Percentiles rank a stretch among this genome's conserved stretches.
Evolutionary conservation across 1,284 basidiomycete genomes (phyloP).

Genomic region (Ganoderma sinense): DNA sequence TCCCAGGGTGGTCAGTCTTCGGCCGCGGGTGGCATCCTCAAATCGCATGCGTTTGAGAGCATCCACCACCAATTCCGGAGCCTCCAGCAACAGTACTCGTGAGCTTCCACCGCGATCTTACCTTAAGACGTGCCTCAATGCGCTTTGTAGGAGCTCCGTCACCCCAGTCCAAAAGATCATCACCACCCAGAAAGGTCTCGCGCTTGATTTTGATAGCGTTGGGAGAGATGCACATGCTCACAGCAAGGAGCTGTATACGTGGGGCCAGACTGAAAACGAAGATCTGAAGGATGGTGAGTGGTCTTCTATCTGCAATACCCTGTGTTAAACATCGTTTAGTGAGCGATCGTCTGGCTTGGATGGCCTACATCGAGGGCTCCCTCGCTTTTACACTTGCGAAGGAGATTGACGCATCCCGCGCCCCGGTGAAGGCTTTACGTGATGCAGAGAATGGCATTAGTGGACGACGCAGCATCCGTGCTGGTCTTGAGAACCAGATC

Average conservation of each 20-base stretch:
- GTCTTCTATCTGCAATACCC: too few species aligned
- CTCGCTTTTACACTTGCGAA: slow-evolving; percentile 64
- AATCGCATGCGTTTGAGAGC: slow-evolving; percentile 58
- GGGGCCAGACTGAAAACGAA: slow-evolving; percentile 73
- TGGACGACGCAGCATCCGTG: slow-evolving; percentile 67
- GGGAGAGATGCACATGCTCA: slow-evolving; percentile 70
- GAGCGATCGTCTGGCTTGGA: slow-evolving; percentile 78
- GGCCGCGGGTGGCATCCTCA: slow-evolving; percentile 37
- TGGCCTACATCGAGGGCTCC: slow-evolving; percentile 78
- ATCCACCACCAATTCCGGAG: slow-evolving; percentile 75
- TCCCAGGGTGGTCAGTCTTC: slow-evolving; percentile 23
- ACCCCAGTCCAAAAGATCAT: slow-evolving; percentile 77
- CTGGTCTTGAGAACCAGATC: slow-evolving; percentile 66
- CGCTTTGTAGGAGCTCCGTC: slow-evolving; percentile 51
- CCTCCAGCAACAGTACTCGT: slow-evolving; percentile 80
- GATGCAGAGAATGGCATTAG: slow-evolving; percentile 68
- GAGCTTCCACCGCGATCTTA: slow-evolving; percentile 36
- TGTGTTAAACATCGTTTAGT: slow-evolving; percentile 48
- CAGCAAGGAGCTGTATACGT: slow-evolving; percentile 83
- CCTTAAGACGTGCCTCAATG: background rate
- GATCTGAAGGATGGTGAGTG: slow-evolving; percentile 78
- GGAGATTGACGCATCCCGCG: slow-evolving; percentile 67
- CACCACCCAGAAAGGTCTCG: slow-evolving; percentile 76
- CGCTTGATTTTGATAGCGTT: slow-evolving; percentile 72
- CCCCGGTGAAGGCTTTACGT: slow-evolving; percentile 72